A percentile compares a stretch with the other conserved stretches of the same genome.
Evolutionary conservation across 495 filamentous ascomycete species (phyloP).

Genomic region (Aspergillus carlsbadensis): DNA sequence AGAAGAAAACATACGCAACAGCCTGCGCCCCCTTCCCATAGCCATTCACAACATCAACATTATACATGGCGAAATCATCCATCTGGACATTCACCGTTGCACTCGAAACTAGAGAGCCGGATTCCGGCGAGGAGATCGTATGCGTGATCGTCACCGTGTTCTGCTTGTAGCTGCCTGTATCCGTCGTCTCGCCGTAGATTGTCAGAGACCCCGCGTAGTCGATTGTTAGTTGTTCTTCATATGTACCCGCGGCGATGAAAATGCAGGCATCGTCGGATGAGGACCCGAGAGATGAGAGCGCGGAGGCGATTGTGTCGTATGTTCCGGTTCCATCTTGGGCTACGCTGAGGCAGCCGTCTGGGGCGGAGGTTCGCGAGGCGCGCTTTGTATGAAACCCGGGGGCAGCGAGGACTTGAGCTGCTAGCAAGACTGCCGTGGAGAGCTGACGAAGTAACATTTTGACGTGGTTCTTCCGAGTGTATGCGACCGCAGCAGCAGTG

Average conservation of each 20-base stretch:
- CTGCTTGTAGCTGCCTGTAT: slow-evolving; percentile 51
- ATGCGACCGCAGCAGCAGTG: no score
- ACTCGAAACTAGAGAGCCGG: slow-evolving; percentile 44
- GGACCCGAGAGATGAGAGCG: slow-evolving; percentile 25
- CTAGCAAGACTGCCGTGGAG: no score
- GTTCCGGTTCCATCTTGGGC: slow-evolving; percentile 22
- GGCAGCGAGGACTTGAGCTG: not conserved
- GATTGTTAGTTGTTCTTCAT: slow-evolving; percentile 54
- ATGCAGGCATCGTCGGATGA: slow-evolving; percentile 29
- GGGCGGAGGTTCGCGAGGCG: slow-evolving; percentile 21
- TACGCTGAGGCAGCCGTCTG: slow-evolving; percentile 30
- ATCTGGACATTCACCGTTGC: slow-evolving; percentile 57
- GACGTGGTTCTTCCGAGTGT: no score
- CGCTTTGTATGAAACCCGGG: slow-evolving; percentile 1
- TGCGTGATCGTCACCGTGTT: slow-evolving; percentile 64
- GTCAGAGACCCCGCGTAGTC: slow-evolving; percentile 29
- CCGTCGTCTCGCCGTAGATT: slow-evolving; percentile 56
- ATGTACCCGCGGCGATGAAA: slow-evolving; percentile 41
- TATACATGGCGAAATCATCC: slow-evolving; percentile 55
- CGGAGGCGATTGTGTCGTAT: slow-evolving; percentile 29
- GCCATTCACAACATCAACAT: slow-evolving; percentile 60
- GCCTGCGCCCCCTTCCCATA: slow-evolving; percentile 34
- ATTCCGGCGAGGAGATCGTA: slow-evolving; percentile 44
- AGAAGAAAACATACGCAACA: slow-evolving; percentile 30
- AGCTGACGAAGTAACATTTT: no score